phyloP scores from a whole-genome alignment of 768 basidiomycete species.

The Pisolithus marmoratus region DNA sequence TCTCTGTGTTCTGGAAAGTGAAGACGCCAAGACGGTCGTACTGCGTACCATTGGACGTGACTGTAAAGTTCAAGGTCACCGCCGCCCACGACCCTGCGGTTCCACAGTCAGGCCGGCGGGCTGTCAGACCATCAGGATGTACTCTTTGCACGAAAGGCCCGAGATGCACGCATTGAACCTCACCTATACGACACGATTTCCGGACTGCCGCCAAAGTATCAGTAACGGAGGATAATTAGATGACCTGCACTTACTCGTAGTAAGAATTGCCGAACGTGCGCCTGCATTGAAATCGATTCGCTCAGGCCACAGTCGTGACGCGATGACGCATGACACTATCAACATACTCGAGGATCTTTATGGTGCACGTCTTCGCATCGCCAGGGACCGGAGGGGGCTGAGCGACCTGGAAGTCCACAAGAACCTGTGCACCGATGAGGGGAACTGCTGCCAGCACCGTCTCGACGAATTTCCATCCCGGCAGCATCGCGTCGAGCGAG shows the following conservation, averaged over 20 bases:
- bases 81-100: constrained; percentile 67
- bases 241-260: constrained; percentile 42
- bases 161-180: constrained; percentile 10
- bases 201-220: constrained; percentile 33
- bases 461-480: constrained; percentile 5
- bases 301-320: background rate
- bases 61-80: constrained; percentile 71
- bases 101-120: constrained; percentile 70
- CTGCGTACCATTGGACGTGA: constrained; percentile 73
- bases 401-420: constrained; percentile 66
- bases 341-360: constrained; percentile 56
- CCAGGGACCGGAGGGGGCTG: constrained; percentile 67
- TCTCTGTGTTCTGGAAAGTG: constrained; percentile 74
- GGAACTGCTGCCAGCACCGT: constrained; percentile 8
- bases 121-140: constrained; percentile 26
- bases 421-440: constrained; percentile 20
- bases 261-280: constrained; percentile 71
- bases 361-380: constrained; percentile 55
- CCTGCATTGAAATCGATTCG: constrained; percentile 30
- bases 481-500: constrained; percentile 15
- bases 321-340: background rate
- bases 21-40: constrained; percentile 69
- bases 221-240: background rate
- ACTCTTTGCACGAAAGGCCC: background rate
- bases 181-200: constrained; percentile 61